phyloP scores from a whole-genome alignment of 805 yeast genomes.

The Pichia thaimueangensis region DNA sequence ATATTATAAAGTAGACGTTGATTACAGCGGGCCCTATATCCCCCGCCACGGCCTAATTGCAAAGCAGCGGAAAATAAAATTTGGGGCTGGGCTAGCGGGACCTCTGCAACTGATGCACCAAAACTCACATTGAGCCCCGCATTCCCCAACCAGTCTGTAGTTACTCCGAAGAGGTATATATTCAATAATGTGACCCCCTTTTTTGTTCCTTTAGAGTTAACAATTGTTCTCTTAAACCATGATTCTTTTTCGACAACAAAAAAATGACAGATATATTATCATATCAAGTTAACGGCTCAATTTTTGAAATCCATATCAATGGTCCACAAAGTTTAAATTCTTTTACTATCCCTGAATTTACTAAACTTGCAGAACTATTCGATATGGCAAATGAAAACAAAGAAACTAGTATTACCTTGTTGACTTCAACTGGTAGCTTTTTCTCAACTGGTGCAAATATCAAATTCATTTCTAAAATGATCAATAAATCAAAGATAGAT shows the following conservation, averaged over 20 bases:
- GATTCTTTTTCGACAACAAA: too few relatives aligned
- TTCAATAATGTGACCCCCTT: too few relatives aligned
- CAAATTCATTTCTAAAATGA: constrained; percentile 28
- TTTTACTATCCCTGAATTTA: constrained; percentile 56
- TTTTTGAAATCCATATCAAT: constrained; percentile 54
- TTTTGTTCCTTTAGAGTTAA: too few relatives aligned
- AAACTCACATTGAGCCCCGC: too few relatives aligned
- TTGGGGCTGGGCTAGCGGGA: too few relatives aligned
- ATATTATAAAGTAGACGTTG: background rate
- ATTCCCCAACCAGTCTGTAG: too few relatives aligned
- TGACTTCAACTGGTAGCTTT: constrained; percentile 66
- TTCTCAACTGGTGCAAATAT: constrained; percentile 86
- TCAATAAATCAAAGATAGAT: constrained; percentile 15
- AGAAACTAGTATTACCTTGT: constrained; percentile 54
- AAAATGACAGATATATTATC: constrained; percentile 12
- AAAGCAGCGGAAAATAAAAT: too few relatives aligned
- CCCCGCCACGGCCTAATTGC: too few relatives aligned
- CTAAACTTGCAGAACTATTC: constrained; percentile 50
- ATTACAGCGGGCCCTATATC: too few relatives aligned
- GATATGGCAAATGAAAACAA: constrained; percentile 59
- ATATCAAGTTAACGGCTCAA: constrained; percentile 16
- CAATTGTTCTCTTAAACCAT: too few relatives aligned
- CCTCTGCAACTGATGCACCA: too few relatives aligned
- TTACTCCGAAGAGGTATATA: too few relatives aligned
- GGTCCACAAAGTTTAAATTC: constrained; percentile 61